Base-by-base conservation (phyloP, 2,329 filamentous ascomycete genomes). In the Alternaria gaisen region DNA sequence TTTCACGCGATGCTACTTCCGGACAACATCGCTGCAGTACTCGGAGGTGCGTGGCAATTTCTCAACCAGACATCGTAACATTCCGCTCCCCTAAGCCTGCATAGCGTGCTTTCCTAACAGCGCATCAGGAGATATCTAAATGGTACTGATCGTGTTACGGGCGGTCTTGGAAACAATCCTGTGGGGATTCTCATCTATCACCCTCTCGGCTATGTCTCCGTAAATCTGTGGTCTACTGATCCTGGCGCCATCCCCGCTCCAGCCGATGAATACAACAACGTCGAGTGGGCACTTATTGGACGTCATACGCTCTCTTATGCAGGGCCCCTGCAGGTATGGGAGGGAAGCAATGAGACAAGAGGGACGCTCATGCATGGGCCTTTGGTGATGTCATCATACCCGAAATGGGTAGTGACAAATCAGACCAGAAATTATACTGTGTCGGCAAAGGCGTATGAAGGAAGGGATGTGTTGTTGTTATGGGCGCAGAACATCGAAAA, bases 361-460 rank as follows among this genome's bases (percentile, higher is more conserved):
- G 68, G 68, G 3, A 62, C 46, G 14, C 11, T 71, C n/a, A 64
- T 47, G 4, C 68, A 71, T 63, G 68, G 66, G 0, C 68, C 68
- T 20, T 32, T 71, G 20, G 30, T 43, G 7, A 59, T 63, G 38
- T 56, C 68, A 24, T 56, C 38, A n/a, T 20, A 40, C 12, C 63
- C 65, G 32, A 59, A 42, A 24, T 61, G 51, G 64, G 36, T 56
- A 5, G 60, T 51, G 7, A 57, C 48, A 14, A 61, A 53, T 18
- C 66, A 66, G 50, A 54, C 18, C 40, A 53, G 68, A 30, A 66
- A 69, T 51, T 70, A 67, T 41, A 46, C 56, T 28, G 38, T 65
- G 20, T 52, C 56, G 10, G 36, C 41, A 48, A 38, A 40, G 9
- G 53, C 48, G 14, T 28, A 28, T 10, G 48, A 59, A 24, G 53